Evolutionary conservation across 805 yeast species (phyloP).

Genomic region (Hanseniaspora nectarophila): DNA sequence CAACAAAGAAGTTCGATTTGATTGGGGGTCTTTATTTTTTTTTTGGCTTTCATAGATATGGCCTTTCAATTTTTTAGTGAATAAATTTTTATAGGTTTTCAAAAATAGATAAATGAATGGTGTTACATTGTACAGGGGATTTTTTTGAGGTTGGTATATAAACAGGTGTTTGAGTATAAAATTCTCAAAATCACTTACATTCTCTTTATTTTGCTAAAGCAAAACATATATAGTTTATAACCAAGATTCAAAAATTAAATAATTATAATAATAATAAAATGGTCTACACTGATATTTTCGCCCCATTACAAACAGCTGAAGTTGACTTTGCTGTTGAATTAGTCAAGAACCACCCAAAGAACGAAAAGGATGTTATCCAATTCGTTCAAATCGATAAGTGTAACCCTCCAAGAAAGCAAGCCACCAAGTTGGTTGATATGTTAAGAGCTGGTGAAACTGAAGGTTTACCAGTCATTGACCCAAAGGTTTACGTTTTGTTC

Average conservation of each 20-base stretch:
- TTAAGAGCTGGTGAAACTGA: constrained; percentile 41
- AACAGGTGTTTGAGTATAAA: too few relatives aligned
- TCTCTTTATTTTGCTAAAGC: too few relatives aligned
- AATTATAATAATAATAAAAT: neutral
- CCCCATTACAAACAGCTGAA: constrained; percentile 9
- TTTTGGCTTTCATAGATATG: too few relatives aligned
- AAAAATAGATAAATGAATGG: too few relatives aligned
- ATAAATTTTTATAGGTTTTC: too few relatives aligned
- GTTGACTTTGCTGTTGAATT: constrained; percentile 7
- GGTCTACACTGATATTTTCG: constrained; percentile 12
- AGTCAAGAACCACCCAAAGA: constrained; percentile 12
- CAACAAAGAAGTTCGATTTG: too few relatives aligned
- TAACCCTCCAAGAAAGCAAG: constrained; percentile 70
- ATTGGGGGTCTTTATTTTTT: too few relatives aligned
- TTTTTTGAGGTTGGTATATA: too few relatives aligned
- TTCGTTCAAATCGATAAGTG: constrained; percentile 54
- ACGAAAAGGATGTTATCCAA: constrained; percentile 36
- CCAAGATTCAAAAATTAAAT: neutral
- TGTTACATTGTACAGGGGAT: too few relatives aligned
- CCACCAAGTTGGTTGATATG: constrained; percentile 55
- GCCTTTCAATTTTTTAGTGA: too few relatives aligned
- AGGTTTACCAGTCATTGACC: constrained; percentile 45
- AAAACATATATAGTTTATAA: too few relatives aligned
- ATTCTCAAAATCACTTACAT: too few relatives aligned
- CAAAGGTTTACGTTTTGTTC: constrained; percentile 59